phyloP scores from a whole-genome alignment of 257 asterid genomes.

The Capsicum rhomboideum region DNA sequence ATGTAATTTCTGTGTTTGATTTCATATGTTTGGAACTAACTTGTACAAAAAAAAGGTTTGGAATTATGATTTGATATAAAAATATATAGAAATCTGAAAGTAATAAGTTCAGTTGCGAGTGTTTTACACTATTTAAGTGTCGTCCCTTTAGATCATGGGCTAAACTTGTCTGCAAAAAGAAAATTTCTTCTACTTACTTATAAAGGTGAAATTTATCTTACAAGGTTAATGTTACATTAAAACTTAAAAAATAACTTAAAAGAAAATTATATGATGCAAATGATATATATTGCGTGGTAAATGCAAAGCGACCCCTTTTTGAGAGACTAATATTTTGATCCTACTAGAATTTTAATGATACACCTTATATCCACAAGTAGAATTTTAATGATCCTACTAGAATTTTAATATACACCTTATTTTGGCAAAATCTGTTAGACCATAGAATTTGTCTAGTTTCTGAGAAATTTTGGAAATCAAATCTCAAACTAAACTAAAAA shows the following conservation, averaged over 20 bases:
- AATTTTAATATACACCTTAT: background rate
- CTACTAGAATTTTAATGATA: background rate
- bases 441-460: too few species aligned
- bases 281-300: too few species aligned
- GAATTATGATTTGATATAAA: background rate
- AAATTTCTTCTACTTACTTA: background rate
- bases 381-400: background rate
- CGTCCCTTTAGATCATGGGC: background rate
- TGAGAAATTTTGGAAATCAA: too few species aligned
- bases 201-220: background rate
- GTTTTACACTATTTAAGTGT: background rate
- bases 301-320: too few species aligned
- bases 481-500: too few species aligned
- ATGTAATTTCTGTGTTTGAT: background rate
- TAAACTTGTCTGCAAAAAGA: background rate
- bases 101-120: background rate
- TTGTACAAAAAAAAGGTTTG: too few species aligned
- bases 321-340: background rate
- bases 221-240: background rate
- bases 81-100: background rate
- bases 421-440: too few species aligned
- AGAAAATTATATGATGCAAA: background rate
- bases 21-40: background rate
- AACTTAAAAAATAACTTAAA: background rate
- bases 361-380: too few species aligned